Evolutionary conservation across 768 basidiomycete genomes (phyloP).

Genomic region (Ephemerocybe angulata): DNA sequence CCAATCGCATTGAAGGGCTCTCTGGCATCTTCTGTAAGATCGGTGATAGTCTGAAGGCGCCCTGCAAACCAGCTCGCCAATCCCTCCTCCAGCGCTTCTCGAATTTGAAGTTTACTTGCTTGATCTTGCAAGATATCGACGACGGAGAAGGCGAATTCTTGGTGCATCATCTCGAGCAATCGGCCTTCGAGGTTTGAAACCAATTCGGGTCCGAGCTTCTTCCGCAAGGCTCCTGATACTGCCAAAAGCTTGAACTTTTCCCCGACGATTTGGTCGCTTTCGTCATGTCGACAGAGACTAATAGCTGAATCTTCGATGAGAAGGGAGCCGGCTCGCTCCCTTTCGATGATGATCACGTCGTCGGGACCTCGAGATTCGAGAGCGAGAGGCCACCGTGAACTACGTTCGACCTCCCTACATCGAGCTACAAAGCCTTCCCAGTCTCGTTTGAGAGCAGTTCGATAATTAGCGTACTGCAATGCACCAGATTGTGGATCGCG

Average conservation of each 20-base stretch:
- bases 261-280: slow-evolving; percentile 39
- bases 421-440: slow-evolving; percentile 96
- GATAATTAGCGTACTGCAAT: slow-evolving; percentile 72
- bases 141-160: slow-evolving; percentile 76
- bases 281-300: slow-evolving; percentile 48
- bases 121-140: slow-evolving; percentile 72
- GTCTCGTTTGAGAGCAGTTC: slow-evolving; percentile 82
- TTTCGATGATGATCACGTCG: slow-evolving; percentile 63
- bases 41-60: slow-evolving; percentile 52
- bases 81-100: slow-evolving; percentile 56
- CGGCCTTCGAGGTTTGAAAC: slow-evolving; percentile 56
- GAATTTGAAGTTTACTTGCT: slow-evolving; percentile 48
- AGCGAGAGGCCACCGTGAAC: slow-evolving; percentile 74
- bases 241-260: slow-evolving; percentile 55
- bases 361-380: slow-evolving; percentile 47
- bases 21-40: slow-evolving; percentile 54
- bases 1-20: slow-evolving; percentile 67
- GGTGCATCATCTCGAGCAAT: slow-evolving; percentile 62
- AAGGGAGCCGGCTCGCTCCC: slow-evolving; percentile 69
- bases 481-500: slow-evolving; percentile 77
- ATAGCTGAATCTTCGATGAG: slow-evolving; percentile 68
- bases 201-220: slow-evolving; percentile 54
- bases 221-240: slow-evolving; percentile 59
- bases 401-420: slow-evolving; percentile 86
- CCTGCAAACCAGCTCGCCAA: slow-evolving; percentile 58